Evolutionary conservation across 306 rosid species (phyloP), one percentile per base, ranked within the genome.

Genomic region (Glycine latifolia): DNA sequence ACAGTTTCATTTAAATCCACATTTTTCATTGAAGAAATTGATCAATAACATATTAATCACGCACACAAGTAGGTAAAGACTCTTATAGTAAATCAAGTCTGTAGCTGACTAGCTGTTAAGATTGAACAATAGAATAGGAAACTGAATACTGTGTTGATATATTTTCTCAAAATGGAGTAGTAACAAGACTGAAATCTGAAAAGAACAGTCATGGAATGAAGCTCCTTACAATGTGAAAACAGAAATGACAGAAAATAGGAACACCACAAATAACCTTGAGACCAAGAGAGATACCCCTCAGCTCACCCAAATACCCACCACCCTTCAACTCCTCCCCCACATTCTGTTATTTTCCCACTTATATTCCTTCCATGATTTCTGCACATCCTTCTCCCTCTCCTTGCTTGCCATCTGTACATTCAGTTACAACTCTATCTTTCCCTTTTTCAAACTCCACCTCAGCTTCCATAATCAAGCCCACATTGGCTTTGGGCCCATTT

Each of bases 71-170:
- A 7, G 35, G 41, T 31, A n/a, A 26, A 41, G 8, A 68, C 39
- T 48, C 85, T 48, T 37, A 26, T 48, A 48, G 53, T 26, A 76
- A 82, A 82, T 68, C 12, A 81, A 67, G 26, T 73, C 31, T 15
- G 55, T 33, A 74, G 5, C 44, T 39, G 6, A 39, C 44, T 39
- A 39, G 44, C 6, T 39, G 7, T 39, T 39, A 39, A 39, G 44
- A 5, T 39, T 39, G 44, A 39, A 39, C 44, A 39, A 39, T 5
- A 39, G 44, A 39, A 39, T 4, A 39, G 44, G 44, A 39, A 39
- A 39, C 44, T 39, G 44, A 39, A 4, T 39, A 5, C 7, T 58
- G 33, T 26, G 1, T 26, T 26, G 31, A 26, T 26, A 58, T 9
- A 58, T 58, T 58, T 8, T 17, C 33, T 16, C 31, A 16, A 26